Evolutionary conservation across 192 early-diverging fungal genomes (phyloP), one percentile per base, ranked within the genome.

Genomic region (Entophlyctis luteolus): DNA sequence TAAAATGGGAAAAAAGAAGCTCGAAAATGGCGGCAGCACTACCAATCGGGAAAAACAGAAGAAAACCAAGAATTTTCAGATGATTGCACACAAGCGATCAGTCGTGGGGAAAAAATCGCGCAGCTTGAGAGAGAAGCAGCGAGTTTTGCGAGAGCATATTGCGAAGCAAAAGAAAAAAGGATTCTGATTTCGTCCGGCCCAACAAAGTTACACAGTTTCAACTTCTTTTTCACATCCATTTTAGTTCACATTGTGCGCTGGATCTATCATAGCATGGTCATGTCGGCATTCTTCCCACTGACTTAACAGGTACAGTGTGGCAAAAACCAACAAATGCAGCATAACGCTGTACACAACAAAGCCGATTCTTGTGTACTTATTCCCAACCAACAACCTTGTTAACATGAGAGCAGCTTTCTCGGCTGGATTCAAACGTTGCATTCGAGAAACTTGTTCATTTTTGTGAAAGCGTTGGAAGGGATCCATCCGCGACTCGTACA

Each of bases 31-130:
- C 34, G 77, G 81, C 52, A 88, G 86, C 31, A 84, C 88, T 28
- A 93, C 96, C 58, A 98, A 98, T 80, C 82, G 84, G 75, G 93
- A 95, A 62, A 99, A 98, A 83, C 66, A 88, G 67, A 92, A 90
- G 74, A 83, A 83, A 60, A 92, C 86, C 65, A 99, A 99, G 86
- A 84, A 88, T 73, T 93, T 88, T 72, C 86, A 87, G 79, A 99
- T 99, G 97, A 83, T 98, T 65, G 81, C 91, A 23, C 96, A 99
- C 80, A 98, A 98, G 83, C 81, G 85, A 47, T 80, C 84, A 48
- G 87, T 93, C 16, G 56, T 58, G 3, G 80, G 81, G 2, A 85
- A 85, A 52, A 67, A 65, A 20, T 77, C 70, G 62, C 23, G 74
- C 29, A 75, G 73, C 34, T 49, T 82, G 69, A 62, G 73, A 25